Base-by-base conservation (phyloP, 805 yeast genomes). In the Millerozyma miso region DNA sequence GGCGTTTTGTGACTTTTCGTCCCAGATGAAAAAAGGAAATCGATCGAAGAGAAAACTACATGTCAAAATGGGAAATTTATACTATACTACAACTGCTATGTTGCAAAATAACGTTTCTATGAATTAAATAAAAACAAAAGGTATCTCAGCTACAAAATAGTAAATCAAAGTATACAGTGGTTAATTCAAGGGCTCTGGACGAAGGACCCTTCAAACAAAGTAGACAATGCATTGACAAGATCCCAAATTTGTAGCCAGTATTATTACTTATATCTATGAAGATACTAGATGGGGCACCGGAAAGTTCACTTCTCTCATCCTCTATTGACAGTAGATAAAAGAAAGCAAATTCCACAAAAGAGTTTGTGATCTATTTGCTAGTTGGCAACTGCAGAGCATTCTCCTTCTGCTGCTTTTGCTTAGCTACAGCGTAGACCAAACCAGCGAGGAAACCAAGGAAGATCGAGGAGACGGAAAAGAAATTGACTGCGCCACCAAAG, bases 361-460 rank as follows among this genome's bases (percentile, higher is more conserved):
- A n/a, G n/a, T n/a, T n/a, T n/a, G 10, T 23, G 10, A 10, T 23
- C 29, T 23, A 23, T 23, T 23, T 17, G 33, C 48, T 37, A 31
- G 54, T 49, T 41, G 71, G 70, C 54, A 62, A 59, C 41, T 58
- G 60, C 47, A 57, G 66, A 36, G 60, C 46, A 35, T 49, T 50
- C 38, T 60, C 69, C 63, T 74, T 80, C 60, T 75, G 78, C 73
- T 90, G 96, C 76, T 83, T 85, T 74, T 90, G 88, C 74, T 90
- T 93, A 51, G 98, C 96, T 52, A 87, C 85, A 47, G 97, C 91
- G 67, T 93, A 93, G 41, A 90, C 96, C 54, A 93, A 73, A 66
- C 99, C 99, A 49, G 99, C 95, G 50, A 82, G 72, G 72, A 93
- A 93, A 45, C 99, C 99, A 52, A 91, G 76, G 59, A 88, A 79